Evolutionary conservation across 2,329 filamentous ascomycete genomes (phyloP).

Genomic region (Huntiella abstrusa): DNA sequence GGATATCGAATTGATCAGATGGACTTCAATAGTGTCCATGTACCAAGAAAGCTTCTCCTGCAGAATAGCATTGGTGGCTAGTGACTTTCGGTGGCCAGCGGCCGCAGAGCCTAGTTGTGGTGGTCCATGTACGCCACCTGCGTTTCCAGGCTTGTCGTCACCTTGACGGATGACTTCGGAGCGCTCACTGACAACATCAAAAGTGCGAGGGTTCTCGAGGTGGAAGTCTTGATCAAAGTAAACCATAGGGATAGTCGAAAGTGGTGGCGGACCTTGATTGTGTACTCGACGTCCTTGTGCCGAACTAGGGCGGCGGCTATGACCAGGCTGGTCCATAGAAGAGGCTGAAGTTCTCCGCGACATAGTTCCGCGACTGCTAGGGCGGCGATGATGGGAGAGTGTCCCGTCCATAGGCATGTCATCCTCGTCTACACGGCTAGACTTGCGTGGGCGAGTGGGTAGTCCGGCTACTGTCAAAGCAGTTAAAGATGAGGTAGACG

Average conservation of each 20-base stretch:
- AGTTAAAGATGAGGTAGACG: constrained; percentile 15
- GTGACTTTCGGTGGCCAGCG: constrained; percentile 49
- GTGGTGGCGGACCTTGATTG: constrained; percentile 56
- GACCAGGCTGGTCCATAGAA: constrained; percentile 19
- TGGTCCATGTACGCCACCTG: constrained; percentile 21
- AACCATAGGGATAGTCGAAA: constrained; percentile 80
- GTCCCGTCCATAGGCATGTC: constrained; percentile 20
- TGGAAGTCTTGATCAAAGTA: constrained; percentile 95
- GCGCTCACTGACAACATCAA: constrained; percentile 88
- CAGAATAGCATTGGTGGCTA: constrained; percentile 90
- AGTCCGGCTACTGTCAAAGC: background rate
- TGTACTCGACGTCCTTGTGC: constrained; percentile 28
- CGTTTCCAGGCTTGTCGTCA: constrained; percentile 35
- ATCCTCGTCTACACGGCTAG: constrained; percentile 4
- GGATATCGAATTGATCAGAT: constrained; percentile 89
- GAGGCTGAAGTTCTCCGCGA: constrained; percentile 24
- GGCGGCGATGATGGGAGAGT: constrained; percentile 23
- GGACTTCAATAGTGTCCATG: constrained; percentile 97
- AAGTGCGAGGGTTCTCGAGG: constrained; percentile 86
- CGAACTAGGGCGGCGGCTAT: constrained; percentile 6
- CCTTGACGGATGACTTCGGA: constrained; percentile 75
- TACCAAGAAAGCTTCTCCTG: constrained; percentile 99
- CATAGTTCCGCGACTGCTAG: constrained; percentile 24
- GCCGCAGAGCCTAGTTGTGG: constrained; percentile 15
- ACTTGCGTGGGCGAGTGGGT: background rate